These are phyloP conservation scores for Kurtzmaniella cleridarum DNA, from an alignment of 805 yeast genomes.

Conservation along the genomic window DNA sequence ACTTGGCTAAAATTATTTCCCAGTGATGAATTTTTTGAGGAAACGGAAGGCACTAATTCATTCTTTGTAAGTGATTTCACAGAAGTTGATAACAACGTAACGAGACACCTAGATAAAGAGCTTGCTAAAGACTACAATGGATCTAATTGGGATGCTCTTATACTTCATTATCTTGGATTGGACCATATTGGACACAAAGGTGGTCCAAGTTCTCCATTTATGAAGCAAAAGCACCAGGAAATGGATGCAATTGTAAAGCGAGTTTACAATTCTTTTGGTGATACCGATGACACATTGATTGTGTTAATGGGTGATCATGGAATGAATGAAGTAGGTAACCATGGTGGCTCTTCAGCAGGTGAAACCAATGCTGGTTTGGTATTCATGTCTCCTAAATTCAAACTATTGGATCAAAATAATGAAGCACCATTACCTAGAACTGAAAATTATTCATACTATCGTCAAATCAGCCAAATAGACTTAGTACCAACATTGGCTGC, in stretches of 20 bases:
- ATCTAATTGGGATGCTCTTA: slow-evolving; percentile 73
- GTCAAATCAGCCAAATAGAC: slow-evolving; percentile 59
- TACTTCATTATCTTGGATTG: slow-evolving; percentile 86
- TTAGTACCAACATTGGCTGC: slow-evolving; percentile 65
- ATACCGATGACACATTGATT: slow-evolving; percentile 47
- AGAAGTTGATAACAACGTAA: slow-evolving; percentile 89
- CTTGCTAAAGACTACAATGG: slow-evolving; percentile 24
- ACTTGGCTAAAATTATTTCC: slow-evolving; percentile 96
- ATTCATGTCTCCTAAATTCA: slow-evolving; percentile 60
- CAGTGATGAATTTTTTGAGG: slow-evolving; percentile 43
- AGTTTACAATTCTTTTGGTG: slow-evolving; percentile 33
- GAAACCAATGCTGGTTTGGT: slow-evolving; percentile 86
- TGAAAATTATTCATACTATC: slow-evolving; percentile 48
- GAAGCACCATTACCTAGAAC: slow-evolving; percentile 34
- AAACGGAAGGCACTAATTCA: slow-evolving; percentile 82
- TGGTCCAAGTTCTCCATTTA: slow-evolving; percentile 76
- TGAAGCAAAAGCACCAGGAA: slow-evolving; percentile 79
- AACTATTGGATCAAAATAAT: slow-evolving; percentile 13
- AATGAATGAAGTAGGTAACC: slow-evolving; percentile 93
- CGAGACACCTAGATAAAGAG: slow-evolving; percentile 72
- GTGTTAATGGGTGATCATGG: slow-evolving; percentile 92
- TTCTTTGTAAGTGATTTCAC: slow-evolving; percentile 94
- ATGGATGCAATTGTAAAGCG: slow-evolving; percentile 67
- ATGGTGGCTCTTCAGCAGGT: slow-evolving; percentile 91
- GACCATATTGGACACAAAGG: slow-evolving; percentile 98